Base-by-base conservation (phyloP, 2,329 filamentous ascomycete species). In the Colletotrichum graminicola region DNA sequence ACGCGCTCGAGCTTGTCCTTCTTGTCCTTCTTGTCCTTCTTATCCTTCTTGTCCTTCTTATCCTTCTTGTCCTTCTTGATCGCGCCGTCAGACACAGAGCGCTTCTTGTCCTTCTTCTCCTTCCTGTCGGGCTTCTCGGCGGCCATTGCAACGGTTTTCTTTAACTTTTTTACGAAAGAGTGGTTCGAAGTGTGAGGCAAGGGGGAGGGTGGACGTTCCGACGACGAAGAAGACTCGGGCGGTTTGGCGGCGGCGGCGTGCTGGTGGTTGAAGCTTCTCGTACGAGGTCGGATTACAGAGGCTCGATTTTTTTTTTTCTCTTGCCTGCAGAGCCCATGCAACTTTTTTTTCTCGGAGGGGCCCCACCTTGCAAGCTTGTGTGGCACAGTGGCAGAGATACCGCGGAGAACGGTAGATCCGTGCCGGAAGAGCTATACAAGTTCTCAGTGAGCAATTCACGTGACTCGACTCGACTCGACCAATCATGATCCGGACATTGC, bases 1-100 rank as follows among this genome's bases (percentile, higher is more conserved):
- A 86, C 87, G 68, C 88, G 87, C 59, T 85, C 88, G 72, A 90
- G 89, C 86, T 93, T 92, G 43, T 88, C 87, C 78, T 89, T 88
- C 82, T 89, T 89, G 67, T 90, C 88, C 82, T 88, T 87, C 79
- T 88, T 85, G 78, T 85, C 82, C 79, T 84, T 88, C 85, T 89
- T 88, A 64, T 89, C 86, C 82, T 89, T 88, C 83, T 87, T 88
- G 68, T 78, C 75, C 79, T 82, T 81, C 56, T 52, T 52, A 64
- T 89, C 86, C 82, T 89, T 88, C 83, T 87, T 88, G 68, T 78
- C 75, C 79, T 82, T 81, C 56, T 52, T 52, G 41, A 74, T 66
- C 52, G 49, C 69, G 32, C 73, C 73, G 71, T 74, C 67, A 39
- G 73, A 77, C 62, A 78, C 76, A 62, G 79, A 79, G 26, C 67